phyloP scores from a whole-genome alignment of 1,284 basidiomycete species.

The Phellinidium pouzarii region DNA sequence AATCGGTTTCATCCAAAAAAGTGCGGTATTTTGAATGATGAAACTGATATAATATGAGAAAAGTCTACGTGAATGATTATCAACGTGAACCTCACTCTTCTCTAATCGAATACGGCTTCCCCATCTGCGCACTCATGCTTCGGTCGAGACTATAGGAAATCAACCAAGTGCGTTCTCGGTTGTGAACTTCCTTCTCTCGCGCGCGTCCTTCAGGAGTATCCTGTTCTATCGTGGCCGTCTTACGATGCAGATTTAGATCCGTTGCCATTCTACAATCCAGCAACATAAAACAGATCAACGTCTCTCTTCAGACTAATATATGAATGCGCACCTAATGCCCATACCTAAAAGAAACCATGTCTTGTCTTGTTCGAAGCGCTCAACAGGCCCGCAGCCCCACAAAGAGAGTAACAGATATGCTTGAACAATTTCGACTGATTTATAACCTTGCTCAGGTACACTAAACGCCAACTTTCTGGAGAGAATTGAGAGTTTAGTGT shows the following conservation, averaged over 20 bases:
- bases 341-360: conserved; percentile 90
- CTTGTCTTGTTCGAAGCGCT: conserved; percentile 93
- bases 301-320: neutral
- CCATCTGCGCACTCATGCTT: conserved; percentile 89
- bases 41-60: conserved; percentile 40
- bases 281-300: conserved; percentile 4
- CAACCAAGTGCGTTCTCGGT: conserved; percentile 92
- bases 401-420: conserved; percentile 78
- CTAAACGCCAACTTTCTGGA: conserved; percentile 90
- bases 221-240: conserved; percentile 62
- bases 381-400: conserved; percentile 88
- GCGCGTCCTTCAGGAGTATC: conserved; percentile 70
- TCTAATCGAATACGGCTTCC: conserved; percentile 79
- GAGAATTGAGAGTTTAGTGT: conserved; percentile 73
- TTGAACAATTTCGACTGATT: conserved; percentile 93
- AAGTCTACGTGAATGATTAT: conserved; percentile 1
- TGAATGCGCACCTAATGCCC: conserved; percentile 63
- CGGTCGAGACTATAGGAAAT: conserved; percentile 88
- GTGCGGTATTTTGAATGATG: conserved; percentile 79
- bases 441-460: conserved; percentile 81
- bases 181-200: conserved; percentile 79
- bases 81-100: conserved; percentile 62
- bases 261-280: conserved; percentile 80
- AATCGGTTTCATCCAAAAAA: conserved; percentile 62
- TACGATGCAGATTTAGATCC: conserved; percentile 92